A percentile compares a stretch with the other conserved stretches of the same genome.
Conservation (phyloP, 2,329 filamentous ascomycete species). For the Cytospora piceicola region DNA sequence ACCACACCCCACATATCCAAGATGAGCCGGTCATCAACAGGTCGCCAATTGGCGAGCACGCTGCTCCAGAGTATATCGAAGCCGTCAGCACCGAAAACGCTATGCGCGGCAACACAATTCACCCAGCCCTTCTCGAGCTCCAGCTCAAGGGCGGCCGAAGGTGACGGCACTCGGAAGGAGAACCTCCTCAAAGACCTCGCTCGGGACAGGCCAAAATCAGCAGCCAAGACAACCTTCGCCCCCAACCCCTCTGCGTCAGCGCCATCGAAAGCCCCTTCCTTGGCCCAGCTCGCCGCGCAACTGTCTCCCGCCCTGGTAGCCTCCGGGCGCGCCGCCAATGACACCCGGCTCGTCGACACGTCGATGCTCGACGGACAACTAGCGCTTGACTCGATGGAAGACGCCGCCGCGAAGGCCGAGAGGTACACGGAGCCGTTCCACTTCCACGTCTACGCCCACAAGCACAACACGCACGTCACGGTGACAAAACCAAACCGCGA, state of each 20-base stretch:
- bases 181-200: slow-evolving; percentile 19
- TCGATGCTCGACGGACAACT: slow-evolving; percentile 26
- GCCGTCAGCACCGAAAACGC: slow-evolving; percentile 13
- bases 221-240: not conserved
- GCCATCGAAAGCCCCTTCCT: not conserved
- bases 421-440: slow-evolving; percentile 70
- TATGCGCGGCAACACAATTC: slow-evolving; percentile 25
- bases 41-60: slow-evolving; percentile 48
- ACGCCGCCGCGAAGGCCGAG: slow-evolving; percentile 38
- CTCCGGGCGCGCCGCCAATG: slow-evolving; percentile 28
- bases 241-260: slow-evolving; percentile 15
- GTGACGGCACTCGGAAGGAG: slow-evolving; percentile 1
- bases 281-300: slow-evolving; percentile 15
- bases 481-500: slow-evolving; percentile 81
- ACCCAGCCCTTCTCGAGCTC: slow-evolving; percentile 28
- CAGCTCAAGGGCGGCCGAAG: slow-evolving; percentile 22
- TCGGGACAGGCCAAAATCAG: slow-evolving; percentile 1
- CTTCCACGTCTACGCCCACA: slow-evolving; percentile 82
- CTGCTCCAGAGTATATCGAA: slow-evolving; percentile 41
- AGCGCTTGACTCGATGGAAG: not conserved
- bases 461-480: slow-evolving; percentile 95
- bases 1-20: slow-evolving; percentile 31
- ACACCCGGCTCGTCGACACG: slow-evolving; percentile 26
- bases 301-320: slow-evolving; percentile 21
- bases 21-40: slow-evolving; percentile 51